A percentile compares a stretch with the other conserved stretches of the same genome.
Conservation (phyloP, 495 filamentous ascomycete species). For the Polyplosphaeria fusca region DNA sequence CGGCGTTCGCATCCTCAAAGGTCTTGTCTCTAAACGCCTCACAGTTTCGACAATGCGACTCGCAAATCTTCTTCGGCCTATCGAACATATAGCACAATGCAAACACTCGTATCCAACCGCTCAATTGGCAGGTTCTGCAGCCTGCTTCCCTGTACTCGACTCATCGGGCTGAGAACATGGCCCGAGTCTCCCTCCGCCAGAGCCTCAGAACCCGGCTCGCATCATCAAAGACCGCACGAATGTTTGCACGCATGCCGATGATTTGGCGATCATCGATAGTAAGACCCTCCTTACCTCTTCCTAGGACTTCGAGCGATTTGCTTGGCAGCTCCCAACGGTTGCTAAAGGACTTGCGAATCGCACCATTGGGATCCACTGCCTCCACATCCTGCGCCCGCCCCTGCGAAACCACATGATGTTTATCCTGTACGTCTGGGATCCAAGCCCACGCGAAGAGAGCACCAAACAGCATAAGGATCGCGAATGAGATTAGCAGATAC, state of each 20-base stretch:
- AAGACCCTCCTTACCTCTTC: background rate
- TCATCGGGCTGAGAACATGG: background rate
- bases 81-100: background rate
- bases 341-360: background rate
- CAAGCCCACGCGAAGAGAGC: background rate
- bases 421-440: slow-evolving; percentile 10
- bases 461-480: background rate
- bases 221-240: background rate
- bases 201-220: background rate
- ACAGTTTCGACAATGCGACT: no score
- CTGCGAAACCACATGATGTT: background rate
- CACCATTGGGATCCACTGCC: background rate
- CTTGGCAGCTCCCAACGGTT: slow-evolving; percentile 1
- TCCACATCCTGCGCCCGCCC: background rate
- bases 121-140: background rate
- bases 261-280: background rate
- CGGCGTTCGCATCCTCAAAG: background rate
- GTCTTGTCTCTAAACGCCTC: background rate
- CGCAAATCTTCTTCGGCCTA: no score
- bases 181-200: background rate
- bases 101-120: background rate
- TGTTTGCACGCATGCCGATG: background rate
- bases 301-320: slow-evolving; percentile 4
- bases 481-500: slow-evolving; percentile 26
- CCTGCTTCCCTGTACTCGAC: background rate